Evolutionary conservation across 768 basidiomycete species (phyloP), one percentile per base, ranked within the genome.

Genomic region (Russula virescens): DNA sequence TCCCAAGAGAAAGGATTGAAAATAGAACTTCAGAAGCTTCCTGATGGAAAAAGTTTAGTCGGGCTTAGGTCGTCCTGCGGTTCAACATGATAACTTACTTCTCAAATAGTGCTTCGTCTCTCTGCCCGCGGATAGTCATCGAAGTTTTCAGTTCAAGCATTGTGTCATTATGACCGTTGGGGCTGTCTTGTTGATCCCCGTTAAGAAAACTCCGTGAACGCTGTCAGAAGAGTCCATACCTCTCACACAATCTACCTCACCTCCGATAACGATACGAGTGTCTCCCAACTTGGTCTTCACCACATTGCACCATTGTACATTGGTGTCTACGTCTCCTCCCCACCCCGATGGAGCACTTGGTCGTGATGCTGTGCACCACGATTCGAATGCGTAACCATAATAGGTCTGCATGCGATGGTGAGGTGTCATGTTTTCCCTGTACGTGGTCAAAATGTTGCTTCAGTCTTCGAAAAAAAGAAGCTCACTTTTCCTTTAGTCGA

Each of bases 121-220:
- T 75, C 3, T 76, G 64, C 14, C 82, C 81, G 16, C 84, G 81
- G 56, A 94, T 91, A 18, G 78, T 70, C 69, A 91, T 72, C 10
- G 91, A 94, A 2, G 93, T 94, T 75, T 96, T 96, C 58, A 96
- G 76, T 71, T 96, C 93, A 13, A 96, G 84, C 72, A 90, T 87
- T 19, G 80, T 82, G 65, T 88, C 79, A 13, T 87, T 82, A 61
- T 78, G 76, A 13, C 84, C 83, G 18, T 80, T 79, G 66, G 86
- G 87, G 67, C 72, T 79, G 49, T 77, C 91, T 91, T 71, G 21
- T 19, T 23, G 47, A 34, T 31, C 42, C 19, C 42, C 11, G 3
- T 56, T 26, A 46, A 43, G 9, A 55, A n/a, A 45, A 49, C 42
- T 25, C 16, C 16, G 23, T 23, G 25, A 49, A 50, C 14, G 25